These are phyloP conservation scores for Buxus sempervirens DNA, from an alignment of 164 flowering plant species.

Conservation along the genomic window DNA sequence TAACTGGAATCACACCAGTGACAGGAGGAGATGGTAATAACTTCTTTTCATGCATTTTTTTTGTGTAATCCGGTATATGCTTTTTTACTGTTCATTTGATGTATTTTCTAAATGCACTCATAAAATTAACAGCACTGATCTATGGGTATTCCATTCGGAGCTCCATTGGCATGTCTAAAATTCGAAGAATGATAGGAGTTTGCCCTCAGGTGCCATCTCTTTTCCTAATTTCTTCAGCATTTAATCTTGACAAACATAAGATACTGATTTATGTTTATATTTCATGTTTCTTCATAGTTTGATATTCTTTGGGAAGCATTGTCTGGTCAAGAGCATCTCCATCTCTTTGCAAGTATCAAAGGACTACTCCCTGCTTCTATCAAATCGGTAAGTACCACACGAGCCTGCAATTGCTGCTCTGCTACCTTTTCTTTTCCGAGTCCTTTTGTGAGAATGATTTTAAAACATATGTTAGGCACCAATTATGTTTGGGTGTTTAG, in stretches of 20 bases:
- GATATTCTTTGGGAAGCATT: slow-evolving; percentile 92
- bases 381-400: slow-evolving; percentile 42
- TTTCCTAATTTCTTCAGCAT: not conserved
- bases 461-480: not conserved
- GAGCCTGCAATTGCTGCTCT: not conserved
- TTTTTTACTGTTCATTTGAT: not conserved
- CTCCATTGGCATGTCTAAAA: slow-evolving; percentile 82
- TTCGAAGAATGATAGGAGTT: slow-evolving; percentile 80
- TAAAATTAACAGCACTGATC: slow-evolving; percentile 57
- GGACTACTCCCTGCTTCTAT: slow-evolving; percentile 75
- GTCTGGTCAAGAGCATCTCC: slow-evolving; percentile 84
- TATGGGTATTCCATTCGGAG: slow-evolving; percentile 84
- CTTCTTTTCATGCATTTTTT: slow-evolving; percentile 2
- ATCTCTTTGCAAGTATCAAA: slow-evolving; percentile 86
- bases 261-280: slow-evolving; percentile 11
- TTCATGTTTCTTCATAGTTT: slow-evolving; percentile 41
- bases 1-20: slow-evolving; percentile 91
- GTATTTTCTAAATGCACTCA: not conserved
- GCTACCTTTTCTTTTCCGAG: not conserved
- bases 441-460: not conserved
- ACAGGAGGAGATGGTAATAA: slow-evolving; percentile 92
- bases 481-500: not conserved
- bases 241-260: slow-evolving; percentile 1
- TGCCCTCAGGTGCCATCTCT: slow-evolving; percentile 85
- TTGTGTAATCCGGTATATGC: too few relatives aligned